Evolutionary conservation across 2,329 filamentous ascomycete genomes (phyloP), one percentile per base, ranked within the genome.

Genomic region (Arthrobotrys sinensis): DNA sequence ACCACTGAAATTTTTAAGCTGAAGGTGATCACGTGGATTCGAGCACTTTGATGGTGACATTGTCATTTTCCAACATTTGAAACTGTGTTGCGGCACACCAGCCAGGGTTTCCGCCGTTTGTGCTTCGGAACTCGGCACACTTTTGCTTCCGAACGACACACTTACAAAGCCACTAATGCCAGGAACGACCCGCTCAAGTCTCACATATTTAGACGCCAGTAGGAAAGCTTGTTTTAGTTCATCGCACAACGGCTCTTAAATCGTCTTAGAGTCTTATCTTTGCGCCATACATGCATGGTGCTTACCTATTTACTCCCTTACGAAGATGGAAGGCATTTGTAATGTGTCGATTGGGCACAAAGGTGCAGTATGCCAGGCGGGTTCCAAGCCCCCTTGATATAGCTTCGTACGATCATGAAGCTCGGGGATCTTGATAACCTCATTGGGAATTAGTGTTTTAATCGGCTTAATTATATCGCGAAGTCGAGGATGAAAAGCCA

Each of bases 301-400:
- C 32, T 57, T 57, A 36, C 6, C 3, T 38, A 19, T 19, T 38
- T 19, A 36, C 7, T 55, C 36, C 28, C 21, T 32, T 38, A 19
- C 52, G 1, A 19, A 34, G 36, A 8, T 14, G 32, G 32, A 38
- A 21, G 11, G 28, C 14, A 43, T 60, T 60, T 28, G 36, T 60
- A 43, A 60, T n/a, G n/a, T 45, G n/a, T 28, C 16, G 21, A 43
- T 60, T 60, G 55, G 55, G 55, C 55, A 60, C 55, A 60, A 21
- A 4, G 1, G 7, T 36, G 32, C 32, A 24, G 52, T 3, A 28
- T 28, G 4, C 4, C 4, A 28, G 24, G 24, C 24, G 24, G 4
- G 24, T 28, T 28, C 24, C 2, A 28, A 4, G 24, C 24, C 24
- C 24, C 24, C 24, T 28, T 28, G 2, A 28, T 4, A 28, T 28